Evolutionary conservation across 2,329 filamentous ascomycete genomes (phyloP), one percentile per base, ranked within the genome.

Genomic region (Fusarium neocosmosporiellum): DNA sequence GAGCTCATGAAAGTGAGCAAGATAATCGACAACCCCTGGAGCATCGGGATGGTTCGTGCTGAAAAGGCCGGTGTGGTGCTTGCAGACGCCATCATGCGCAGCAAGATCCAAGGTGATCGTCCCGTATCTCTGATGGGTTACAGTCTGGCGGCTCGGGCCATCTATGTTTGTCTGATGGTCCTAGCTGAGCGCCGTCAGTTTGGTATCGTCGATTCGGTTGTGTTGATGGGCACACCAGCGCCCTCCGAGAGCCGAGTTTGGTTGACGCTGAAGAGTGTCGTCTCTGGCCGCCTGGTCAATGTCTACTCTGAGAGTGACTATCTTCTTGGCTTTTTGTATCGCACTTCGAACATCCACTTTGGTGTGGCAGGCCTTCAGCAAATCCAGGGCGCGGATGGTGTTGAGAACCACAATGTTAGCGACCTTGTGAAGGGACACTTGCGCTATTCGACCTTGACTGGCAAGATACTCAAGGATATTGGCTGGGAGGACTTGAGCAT

Each of bases 291-390:
- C 24, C 86, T 98, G n/a, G 88, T 98, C 78, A 98, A 98, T 75
- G 94, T 96, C 5, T 98, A 92, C 80, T 97, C 94, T 1, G 91
- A 92, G 59, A 93, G 94, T 54, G 96, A 98, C 80, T 95, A 94
- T 73, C 91, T 98, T 27, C 90, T 98, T 3, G 95, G 91, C 1
- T 97, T 98, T 80, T 85, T 98, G 41, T 97, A 96, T 80, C 91
- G 96, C 59, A 94, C 91, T 4, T 94, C 93, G 62, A 94, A 92
- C 74, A 89, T 96, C 58, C 92, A 96, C 72, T 92, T 93, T 69
- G 95, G 96, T 2, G 88, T 98, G 36, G 95, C 95, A 0, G 96
- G 96, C 1, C 83, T 98, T 20, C 93, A 98, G 80, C 88, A 88
- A 18, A 89, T 96, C 34, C 86, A 89, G 43, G 91, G 91, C 16